These are phyloP conservation scores for Phytophthora palmivora DNA, from an alignment of 352 stramenopile species.

Conservation along the genomic window DNA sequence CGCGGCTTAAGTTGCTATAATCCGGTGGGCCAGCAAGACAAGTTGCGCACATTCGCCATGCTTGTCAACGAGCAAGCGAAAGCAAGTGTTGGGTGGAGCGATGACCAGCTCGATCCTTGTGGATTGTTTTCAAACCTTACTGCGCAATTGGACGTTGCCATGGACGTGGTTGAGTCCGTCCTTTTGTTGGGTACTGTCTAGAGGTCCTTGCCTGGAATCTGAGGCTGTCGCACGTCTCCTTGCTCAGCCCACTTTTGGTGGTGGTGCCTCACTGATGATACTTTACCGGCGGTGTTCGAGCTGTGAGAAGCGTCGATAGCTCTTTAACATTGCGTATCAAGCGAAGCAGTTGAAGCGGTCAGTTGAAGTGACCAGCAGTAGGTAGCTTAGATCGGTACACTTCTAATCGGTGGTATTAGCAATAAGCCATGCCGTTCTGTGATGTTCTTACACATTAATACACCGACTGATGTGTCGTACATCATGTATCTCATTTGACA, in stretches of 20 bases:
- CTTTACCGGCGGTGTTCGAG: conserved; percentile 7
- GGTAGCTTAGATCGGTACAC: neutral
- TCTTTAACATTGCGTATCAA: conserved; percentile 11
- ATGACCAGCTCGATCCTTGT: conserved; percentile 6
- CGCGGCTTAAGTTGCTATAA: conserved; percentile 18
- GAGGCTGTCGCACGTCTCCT: conserved; percentile 22
- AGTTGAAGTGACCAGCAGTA: conserved; percentile 18
- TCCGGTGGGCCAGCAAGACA: conserved; percentile 4
- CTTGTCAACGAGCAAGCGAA: conserved; percentile 7
- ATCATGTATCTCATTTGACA: conserved; percentile 18
- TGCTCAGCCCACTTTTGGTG: conserved; percentile 10
- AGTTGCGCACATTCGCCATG: conserved; percentile 8
- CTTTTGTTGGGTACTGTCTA: conserved; percentile 20
- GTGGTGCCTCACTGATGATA: neutral
- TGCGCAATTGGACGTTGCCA: conserved; percentile 20
- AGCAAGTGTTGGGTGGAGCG: conserved; percentile 12
- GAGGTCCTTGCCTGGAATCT: conserved; percentile 8
- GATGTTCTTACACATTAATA: neutral
- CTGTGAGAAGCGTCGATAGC: too few relatives aligned
- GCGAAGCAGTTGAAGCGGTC: neutral
- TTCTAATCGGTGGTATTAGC: conserved; percentile 8
- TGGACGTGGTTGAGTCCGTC: conserved; percentile 5
- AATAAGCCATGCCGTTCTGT: neutral
- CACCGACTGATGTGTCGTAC: conserved; percentile 17
- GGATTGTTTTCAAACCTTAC: conserved; percentile 11